phyloP scores from a whole-genome alignment of 2,329 filamentous ascomycete genomes.

The Claviceps citrina region DNA sequence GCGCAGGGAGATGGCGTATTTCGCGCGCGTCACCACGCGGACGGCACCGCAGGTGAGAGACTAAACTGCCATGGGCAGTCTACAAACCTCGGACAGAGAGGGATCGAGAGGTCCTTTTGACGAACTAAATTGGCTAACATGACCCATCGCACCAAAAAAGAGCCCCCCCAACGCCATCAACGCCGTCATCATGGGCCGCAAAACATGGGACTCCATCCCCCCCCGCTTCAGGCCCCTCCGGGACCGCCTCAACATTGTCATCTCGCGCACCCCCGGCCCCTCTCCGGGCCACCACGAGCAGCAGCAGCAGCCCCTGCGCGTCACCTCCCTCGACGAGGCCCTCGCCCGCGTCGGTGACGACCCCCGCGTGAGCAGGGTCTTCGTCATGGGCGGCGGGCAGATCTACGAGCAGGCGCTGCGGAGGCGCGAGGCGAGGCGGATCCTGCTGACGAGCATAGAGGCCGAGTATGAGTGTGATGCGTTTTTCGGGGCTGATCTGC shows the following conservation, averaged over 20 bases:
- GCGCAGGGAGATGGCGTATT: slow-evolving; percentile 87
- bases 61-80: too few relatives aligned
- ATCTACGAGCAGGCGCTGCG: slow-evolving; percentile 62
- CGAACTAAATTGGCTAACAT: too few relatives aligned
- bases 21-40: slow-evolving; percentile 74
- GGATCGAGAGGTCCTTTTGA: too few relatives aligned
- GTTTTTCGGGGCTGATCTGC: slow-evolving; percentile 48
- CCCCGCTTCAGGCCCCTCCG: slow-evolving; percentile 61
- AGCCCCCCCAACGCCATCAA: slow-evolving; percentile 31
- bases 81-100: background rate
- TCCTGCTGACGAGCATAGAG: slow-evolving; percentile 55
- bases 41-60: slow-evolving; percentile 29
- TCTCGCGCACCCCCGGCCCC: slow-evolving; percentile 30
- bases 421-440: slow-evolving; percentile 38
- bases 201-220: slow-evolving; percentile 90
- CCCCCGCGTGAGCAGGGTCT: slow-evolving; percentile 42
- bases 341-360: slow-evolving; percentile 29
- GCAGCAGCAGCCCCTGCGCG: slow-evolving; percentile 34
- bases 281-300: background rate
- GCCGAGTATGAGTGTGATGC: slow-evolving; percentile 63
- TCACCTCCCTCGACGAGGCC: slow-evolving; percentile 42
- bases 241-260: slow-evolving; percentile 66
- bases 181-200: slow-evolving; percentile 91
- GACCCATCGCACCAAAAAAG: too few relatives aligned
- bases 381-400: slow-evolving; percentile 80